Conservation (phyloP, 148 eudicot species). For the Persicaria maculosa region DNA sequence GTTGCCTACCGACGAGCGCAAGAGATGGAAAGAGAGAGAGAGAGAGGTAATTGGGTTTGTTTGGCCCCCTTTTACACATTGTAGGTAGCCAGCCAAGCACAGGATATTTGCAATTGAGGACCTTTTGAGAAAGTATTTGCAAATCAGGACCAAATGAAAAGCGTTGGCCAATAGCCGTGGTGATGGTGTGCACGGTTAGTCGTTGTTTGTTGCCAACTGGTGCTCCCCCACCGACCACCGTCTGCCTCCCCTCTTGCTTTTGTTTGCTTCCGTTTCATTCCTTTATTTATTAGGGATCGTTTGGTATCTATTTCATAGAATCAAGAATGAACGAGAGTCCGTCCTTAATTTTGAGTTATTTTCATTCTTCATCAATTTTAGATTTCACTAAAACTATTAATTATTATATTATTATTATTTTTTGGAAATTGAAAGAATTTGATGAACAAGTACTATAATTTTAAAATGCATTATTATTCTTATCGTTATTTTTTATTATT, state of each 20-base stretch:
- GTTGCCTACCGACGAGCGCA: conserved; percentile 15
- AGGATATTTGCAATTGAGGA: not conserved
- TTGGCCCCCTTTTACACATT: not conserved
- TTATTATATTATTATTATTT: too few species aligned
- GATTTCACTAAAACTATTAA: too few species aligned
- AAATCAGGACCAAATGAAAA: not conserved
- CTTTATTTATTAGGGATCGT: not conserved
- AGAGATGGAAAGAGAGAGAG: not conserved
- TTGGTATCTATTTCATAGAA: too few species aligned
- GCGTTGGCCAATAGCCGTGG: not conserved
- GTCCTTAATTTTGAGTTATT: too few species aligned
- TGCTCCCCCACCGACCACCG: conserved; percentile 13
- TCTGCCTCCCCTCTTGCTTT: not conserved
- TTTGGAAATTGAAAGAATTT: too few species aligned
- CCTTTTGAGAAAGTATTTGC: not conserved
- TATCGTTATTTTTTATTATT: too few species aligned
- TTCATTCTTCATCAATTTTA: too few species aligned
- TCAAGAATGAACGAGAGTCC: too few species aligned
- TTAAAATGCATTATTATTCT: too few species aligned
- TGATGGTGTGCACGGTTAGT: conserved; percentile 13
- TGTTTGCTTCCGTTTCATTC: not conserved
- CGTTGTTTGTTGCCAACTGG: conserved; percentile 4
- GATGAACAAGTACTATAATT: too few species aligned
- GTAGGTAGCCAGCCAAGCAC: not conserved
- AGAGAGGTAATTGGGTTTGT: not conserved